Evolutionary conservation across 768 basidiomycete species (phyloP).

Genomic region (Terana coerulea): DNA sequence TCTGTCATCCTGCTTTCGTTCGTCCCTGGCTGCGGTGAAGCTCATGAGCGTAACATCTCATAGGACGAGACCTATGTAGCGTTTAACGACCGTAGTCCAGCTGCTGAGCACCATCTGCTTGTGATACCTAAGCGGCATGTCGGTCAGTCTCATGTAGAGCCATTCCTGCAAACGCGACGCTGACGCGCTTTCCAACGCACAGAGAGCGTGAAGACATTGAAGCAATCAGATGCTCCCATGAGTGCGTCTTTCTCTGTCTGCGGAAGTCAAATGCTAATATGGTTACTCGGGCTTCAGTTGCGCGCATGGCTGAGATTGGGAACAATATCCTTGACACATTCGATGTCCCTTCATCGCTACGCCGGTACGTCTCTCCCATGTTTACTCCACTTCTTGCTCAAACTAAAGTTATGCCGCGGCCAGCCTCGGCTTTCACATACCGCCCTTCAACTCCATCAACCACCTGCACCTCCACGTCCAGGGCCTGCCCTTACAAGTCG

Average conservation of each 20-base stretch:
- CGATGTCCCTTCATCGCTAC: slow-evolving; percentile 36
- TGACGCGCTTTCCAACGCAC: background rate
- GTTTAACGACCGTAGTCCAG: slow-evolving; percentile 34
- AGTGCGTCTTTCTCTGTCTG: slow-evolving; percentile 35
- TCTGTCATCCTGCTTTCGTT: no score
- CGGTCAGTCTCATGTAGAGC: slow-evolving; percentile 23
- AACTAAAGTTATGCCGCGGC: background rate
- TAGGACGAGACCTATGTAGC: slow-evolving; percentile 30
- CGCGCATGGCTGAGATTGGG: slow-evolving; percentile 48
- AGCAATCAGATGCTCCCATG: slow-evolving; percentile 40
- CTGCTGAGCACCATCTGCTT: slow-evolving; percentile 32
- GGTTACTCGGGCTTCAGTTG: slow-evolving; percentile 31
- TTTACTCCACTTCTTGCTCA: background rate
- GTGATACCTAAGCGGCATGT: slow-evolving; percentile 35
- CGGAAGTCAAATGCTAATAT: slow-evolving; percentile 6
- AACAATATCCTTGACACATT: slow-evolving; percentile 46
- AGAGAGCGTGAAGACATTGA: slow-evolving; percentile 57
- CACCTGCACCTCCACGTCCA: slow-evolving; percentile 79
- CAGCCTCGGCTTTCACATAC: slow-evolving; percentile 81
- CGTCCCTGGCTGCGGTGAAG: background rate
- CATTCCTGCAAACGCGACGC: background rate
- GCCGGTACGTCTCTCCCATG: slow-evolving; percentile 37
- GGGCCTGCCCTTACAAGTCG: slow-evolving; percentile 58
- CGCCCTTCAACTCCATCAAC: slow-evolving; percentile 67
- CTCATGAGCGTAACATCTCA: background rate